Base-by-base conservation (phyloP, 2,329 filamentous ascomycete species). In the Cryphonectria radicalis region DNA sequence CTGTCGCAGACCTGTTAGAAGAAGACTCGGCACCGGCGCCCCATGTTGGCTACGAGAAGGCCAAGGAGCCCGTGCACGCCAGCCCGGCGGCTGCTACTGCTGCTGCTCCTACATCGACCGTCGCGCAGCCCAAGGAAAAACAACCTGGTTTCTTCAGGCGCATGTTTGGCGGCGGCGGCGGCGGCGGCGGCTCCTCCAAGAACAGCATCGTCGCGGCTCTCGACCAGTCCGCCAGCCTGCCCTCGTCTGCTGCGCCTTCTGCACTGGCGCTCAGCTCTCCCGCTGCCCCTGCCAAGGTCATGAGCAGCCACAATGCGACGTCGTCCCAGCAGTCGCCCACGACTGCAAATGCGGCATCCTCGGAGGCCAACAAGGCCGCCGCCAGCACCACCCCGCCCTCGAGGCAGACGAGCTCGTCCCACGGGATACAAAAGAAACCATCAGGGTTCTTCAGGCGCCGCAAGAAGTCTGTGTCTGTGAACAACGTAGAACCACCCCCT, bases 361-460 rank as follows among this genome's bases (percentile, higher is more conserved):
- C 84, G 67, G 89, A 88, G 77, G 76, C 83, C 22, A 77, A 79
- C 57, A 73, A 65, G 13, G 57, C 65, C 69, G 37, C 43, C 68
- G 28, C 13, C 66, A 82, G 85, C n/a, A 32, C 2, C 55, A 80
- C 83, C 32, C 84, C 87, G 50, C 85, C 87, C 1, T 86, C 86
- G 5, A 81, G 87, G 71, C 83, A 85, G 57, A 71, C 53, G 66
- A 84, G 83, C 68, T 77, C 80, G 28, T 79, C 84, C 22, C 84
- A 86, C 70, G 82, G 84, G 28, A 83, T 98, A 67, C 92, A 93
- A 77, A 98, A 98, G 84, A 98, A 98, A 81, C 89, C 93, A 4
- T 97, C 95, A 0, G 95, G 94, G 0, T 98, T 99, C 83, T 98
- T 98, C 83, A 89, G 96, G 73, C 88, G 96, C 72, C 89, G 95